Evolutionary conservation across 805 yeast genomes (phyloP).

Genomic region (Gaillardinia entomophila): DNA sequence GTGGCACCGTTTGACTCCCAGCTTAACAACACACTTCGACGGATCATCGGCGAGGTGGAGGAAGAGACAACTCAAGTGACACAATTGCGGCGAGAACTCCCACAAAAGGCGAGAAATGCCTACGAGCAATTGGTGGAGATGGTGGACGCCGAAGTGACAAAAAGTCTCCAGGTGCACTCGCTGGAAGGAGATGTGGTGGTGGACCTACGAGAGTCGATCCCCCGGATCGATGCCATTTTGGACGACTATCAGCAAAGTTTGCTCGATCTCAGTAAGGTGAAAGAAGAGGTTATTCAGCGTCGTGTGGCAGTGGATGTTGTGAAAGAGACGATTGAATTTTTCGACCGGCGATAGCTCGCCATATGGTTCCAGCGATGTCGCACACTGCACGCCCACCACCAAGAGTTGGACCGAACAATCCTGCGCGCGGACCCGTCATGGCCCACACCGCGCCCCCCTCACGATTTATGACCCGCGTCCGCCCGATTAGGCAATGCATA

Average conservation of each 20-base stretch:
- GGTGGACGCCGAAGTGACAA: constrained; percentile 26
- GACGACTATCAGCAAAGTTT: constrained; percentile 24
- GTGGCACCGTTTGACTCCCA: constrained; percentile 69
- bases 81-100: constrained; percentile 48
- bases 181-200: constrained; percentile 3
- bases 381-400: too few relatives aligned
- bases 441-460: too few relatives aligned
- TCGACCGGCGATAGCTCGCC: neutral
- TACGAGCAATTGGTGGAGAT: constrained; percentile 28
- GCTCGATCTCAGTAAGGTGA: constrained; percentile 24
- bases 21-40: constrained; percentile 54
- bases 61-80: constrained; percentile 54
- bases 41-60: constrained; percentile 55
- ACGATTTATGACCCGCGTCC: too few relatives aligned
- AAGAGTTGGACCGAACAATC: too few relatives aligned
- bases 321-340: constrained; percentile 22
- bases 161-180: constrained; percentile 14
- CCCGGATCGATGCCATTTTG: constrained; percentile 11
- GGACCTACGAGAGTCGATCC: constrained; percentile 4
- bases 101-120: constrained; percentile 31
- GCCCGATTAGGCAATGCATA: neutral
- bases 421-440: too few relatives aligned
- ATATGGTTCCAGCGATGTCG: neutral
- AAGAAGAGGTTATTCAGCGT: constrained; percentile 29
- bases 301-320: constrained; percentile 29